These are phyloP conservation scores for Podaxis sp. DNA, from an alignment of 768 basidiomycete genomes.

Conservation along the genomic window DNA sequence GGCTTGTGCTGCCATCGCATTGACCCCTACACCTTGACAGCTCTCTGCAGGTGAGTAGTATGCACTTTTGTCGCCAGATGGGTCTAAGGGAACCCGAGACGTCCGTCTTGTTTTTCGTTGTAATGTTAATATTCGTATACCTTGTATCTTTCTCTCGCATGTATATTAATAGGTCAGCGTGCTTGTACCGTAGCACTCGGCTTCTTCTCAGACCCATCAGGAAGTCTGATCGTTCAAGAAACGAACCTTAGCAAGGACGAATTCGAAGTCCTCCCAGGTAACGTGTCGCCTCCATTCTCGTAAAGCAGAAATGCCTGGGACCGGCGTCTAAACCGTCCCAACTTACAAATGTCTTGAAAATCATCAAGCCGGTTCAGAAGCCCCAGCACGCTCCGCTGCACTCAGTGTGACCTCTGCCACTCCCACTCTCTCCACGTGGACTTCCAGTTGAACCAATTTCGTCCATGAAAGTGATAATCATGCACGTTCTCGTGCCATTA, in stretches of 20 bases:
- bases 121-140: too few species aligned
- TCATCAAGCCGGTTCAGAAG: slow-evolving; percentile 87
- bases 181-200: too few species aligned
- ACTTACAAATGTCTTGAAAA: slow-evolving; percentile 67
- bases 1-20: slow-evolving; percentile 32
- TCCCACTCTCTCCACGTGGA: slow-evolving; percentile 90
- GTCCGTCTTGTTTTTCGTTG: too few species aligned
- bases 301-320: slow-evolving; percentile 89
- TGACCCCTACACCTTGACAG: slow-evolving; percentile 34
- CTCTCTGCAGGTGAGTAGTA: neutral
- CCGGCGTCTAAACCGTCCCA: slow-evolving; percentile 2
- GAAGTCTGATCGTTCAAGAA: neutral
- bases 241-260: slow-evolving; percentile 86
- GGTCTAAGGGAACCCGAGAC: too few species aligned
- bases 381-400: slow-evolving; percentile 90
- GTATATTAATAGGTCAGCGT: too few species aligned
- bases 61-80: neutral
- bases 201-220: too few species aligned
- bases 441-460: slow-evolving; percentile 98
- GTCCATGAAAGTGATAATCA: slow-evolving; percentile 99
- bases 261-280: slow-evolving; percentile 98
- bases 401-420: slow-evolving; percentile 84
- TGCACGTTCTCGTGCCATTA: slow-evolving; percentile 97
- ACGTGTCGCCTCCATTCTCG: slow-evolving; percentile 95
- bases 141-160: too few species aligned